These are phyloP conservation scores for Silene uniflora DNA, from an alignment of 148 eudicot species.

Conservation along the genomic window DNA sequence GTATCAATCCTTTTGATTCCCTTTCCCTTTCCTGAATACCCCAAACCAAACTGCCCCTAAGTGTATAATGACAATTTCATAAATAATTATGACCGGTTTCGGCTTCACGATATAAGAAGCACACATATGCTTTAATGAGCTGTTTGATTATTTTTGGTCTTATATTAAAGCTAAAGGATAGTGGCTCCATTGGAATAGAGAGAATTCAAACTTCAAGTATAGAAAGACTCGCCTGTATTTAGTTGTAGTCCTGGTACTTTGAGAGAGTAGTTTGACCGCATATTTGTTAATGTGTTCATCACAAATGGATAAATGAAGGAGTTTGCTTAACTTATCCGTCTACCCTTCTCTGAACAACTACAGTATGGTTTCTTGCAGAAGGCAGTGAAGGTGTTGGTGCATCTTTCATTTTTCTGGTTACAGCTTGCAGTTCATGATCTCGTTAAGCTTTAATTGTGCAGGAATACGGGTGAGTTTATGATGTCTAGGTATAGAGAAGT, in stretches of 20 bases:
- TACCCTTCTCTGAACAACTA: neutral
- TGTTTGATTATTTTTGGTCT: too few species aligned
- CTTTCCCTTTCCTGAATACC: too few species aligned
- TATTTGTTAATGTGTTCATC: neutral
- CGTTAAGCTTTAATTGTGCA: conserved; percentile 29
- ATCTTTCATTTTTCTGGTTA: neutral
- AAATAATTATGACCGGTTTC: too few species aligned
- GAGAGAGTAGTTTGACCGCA: neutral
- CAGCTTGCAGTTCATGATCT: conserved; percentile 6
- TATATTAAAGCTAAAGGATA: neutral
- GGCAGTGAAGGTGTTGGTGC: neutral
- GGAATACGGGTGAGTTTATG: conserved; percentile 98
- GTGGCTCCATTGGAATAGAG: neutral
- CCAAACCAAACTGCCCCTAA: too few species aligned
- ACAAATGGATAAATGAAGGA: neutral
- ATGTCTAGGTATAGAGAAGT: conserved; percentile 99
- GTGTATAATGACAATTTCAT: too few species aligned
- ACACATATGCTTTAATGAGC: too few species aligned
- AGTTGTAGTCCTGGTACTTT: neutral
- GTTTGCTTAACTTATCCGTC: neutral
- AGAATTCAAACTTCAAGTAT: neutral
- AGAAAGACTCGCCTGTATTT: neutral
- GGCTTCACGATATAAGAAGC: too few species aligned
- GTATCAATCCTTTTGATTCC: too few species aligned
- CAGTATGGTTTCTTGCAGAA: neutral